Base-by-base conservation (phyloP, 2,329 filamentous ascomycete genomes). In the Pseudogymnoascus verrucosus region DNA sequence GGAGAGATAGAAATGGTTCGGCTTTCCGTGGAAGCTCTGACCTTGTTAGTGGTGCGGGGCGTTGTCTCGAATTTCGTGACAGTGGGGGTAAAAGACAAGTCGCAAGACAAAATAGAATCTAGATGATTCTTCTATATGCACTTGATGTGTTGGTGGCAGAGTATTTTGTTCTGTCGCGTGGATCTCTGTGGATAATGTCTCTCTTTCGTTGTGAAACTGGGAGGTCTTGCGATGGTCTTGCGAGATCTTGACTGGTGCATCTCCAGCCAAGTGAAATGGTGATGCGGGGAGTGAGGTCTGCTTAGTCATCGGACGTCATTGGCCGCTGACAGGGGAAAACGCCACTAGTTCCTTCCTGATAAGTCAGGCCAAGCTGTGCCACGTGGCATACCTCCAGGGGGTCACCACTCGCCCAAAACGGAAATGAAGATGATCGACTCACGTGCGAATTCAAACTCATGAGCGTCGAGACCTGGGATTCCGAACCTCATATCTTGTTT, bases 241-340 rank as follows among this genome's bases (percentile, higher is more conserved):
- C 47, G 47, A 57, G 51, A 36, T 57, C 51, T 57, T 57, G 28
- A 34, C 28, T 57, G 51, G 51, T 57, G 51, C 28, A 34, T 19
- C 28, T 57, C 51, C 5, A 57, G 8, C 28, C 11, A 57, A 36
- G 51, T 57, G 51, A 57, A 54, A 57, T 57, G 51, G 51, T 34
- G 51, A 57, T 57, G 51, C 51, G 51, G 51, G 51, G 51, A 57
- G 51, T 34, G 11, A 51, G 5, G 51, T 14, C n/a, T 57, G 51
- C 28, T 57, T 57, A 57, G 51, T 57, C n/a, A 57, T 57, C 28
- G 12, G 16, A 21, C 51, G 51, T 57, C 51, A 57, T 57, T 57
- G 51, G 51, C 6, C 28, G 14, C 16, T 36, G 51, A 57, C 28
- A 57, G 51, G 28, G 28, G 47, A 31, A 28, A 36, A 26, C 10